Evolutionary conservation across 352 stramenopile species (phyloP), one percentile per base, ranked within the genome.

Genomic region (Pythium sukuiense): DNA sequence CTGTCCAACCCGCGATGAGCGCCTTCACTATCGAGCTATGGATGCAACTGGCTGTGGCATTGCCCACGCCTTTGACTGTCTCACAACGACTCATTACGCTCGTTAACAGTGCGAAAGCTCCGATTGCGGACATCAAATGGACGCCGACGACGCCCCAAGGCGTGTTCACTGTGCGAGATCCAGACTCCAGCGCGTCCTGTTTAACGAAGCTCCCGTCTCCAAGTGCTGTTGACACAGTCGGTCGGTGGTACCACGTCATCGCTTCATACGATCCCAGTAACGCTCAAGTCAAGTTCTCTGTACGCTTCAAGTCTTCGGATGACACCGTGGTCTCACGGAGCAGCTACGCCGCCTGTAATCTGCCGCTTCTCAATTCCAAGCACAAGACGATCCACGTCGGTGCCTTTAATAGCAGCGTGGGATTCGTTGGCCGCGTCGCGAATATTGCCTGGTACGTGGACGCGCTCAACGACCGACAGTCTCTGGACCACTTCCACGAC

Each of bases 21-120:
- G 71, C 81, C 1, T 91, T 93, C 50, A 77, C 83, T 5, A 32
- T 92, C 11, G 85, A 93, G 59, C 81, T 88, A 13, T 93, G 83
- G 83, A 26, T 87, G 0, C 55, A 49, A 5, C 61, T 89, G 7
- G 60, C 35, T 0, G 27, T 62, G 11, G 39, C 39, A 1, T 46
- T 50, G 6, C 24, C 52, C 6, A 49, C 49, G 3, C 20, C 20
- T 35, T 29, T 41, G 14, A 48, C 66, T 16, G n/a, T 26, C 8
- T 46, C 53, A 8, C 26, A n/a, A 9, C 45, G 20, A 30, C 30
- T 71, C 2, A 32, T 67, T 4, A 71, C 68, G 12, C 35, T 68
- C 6, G 41, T 32, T 12, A 30, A 33, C 18, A 52, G 37, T 27
- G 29, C 41, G 2, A 58, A 56, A 24, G 3, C 16, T 2, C 54